Percentiles rank a stretch among this genome's conserved stretches.
phyloP scores from a whole-genome alignment of 805 yeast species.

The Metschnikowia gruessii region DNA sequence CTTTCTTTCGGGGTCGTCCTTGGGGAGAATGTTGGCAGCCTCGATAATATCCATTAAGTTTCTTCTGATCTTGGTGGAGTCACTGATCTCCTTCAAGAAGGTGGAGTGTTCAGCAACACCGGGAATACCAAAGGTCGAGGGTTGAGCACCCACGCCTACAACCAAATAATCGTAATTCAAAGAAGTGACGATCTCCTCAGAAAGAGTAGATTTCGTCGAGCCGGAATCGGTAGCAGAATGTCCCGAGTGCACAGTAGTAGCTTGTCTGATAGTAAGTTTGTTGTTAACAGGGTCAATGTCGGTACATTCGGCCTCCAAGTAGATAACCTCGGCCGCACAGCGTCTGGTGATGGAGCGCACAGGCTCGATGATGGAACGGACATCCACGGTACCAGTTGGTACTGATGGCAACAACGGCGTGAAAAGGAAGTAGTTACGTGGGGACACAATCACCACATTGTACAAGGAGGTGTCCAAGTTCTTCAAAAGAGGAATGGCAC shows the following conservation, averaged over 20 bases:
- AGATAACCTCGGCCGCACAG: conserved; percentile 71
- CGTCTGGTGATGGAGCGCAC: conserved; percentile 83
- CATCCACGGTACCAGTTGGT: conserved; percentile 89
- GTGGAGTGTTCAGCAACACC: conserved; percentile 89
- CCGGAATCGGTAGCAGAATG: conserved; percentile 51
- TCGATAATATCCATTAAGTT: conserved; percentile 85
- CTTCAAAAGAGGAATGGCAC: conserved; percentile 80
- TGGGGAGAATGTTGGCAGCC: conserved; percentile 78
- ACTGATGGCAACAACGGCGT: conserved; percentile 95
- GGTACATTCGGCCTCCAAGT: conserved; percentile 88
- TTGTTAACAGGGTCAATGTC: conserved; percentile 73
- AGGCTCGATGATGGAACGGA: conserved; percentile 91
- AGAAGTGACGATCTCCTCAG: conserved; percentile 46
- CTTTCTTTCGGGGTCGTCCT: conserved; percentile 73
- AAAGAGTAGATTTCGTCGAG: conserved; percentile 38
- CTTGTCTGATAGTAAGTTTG: conserved; percentile 59
- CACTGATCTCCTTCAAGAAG: conserved; percentile 86
- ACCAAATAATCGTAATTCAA: conserved; percentile 78
- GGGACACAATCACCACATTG: conserved; percentile 87
- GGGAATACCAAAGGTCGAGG: conserved; percentile 91
- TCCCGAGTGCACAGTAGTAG: conserved; percentile 53
- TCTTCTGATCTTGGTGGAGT: conserved; percentile 79
- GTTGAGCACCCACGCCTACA: conserved; percentile 92
- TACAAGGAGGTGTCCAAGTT: conserved; percentile 81
- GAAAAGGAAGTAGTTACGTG: conserved; percentile 92